A percentile compares a stretch with the other conserved stretches of the same genome.
Evolutionary conservation across 2,329 filamentous ascomycete genomes (phyloP).

Genomic region (Aspergillus sp.): DNA sequence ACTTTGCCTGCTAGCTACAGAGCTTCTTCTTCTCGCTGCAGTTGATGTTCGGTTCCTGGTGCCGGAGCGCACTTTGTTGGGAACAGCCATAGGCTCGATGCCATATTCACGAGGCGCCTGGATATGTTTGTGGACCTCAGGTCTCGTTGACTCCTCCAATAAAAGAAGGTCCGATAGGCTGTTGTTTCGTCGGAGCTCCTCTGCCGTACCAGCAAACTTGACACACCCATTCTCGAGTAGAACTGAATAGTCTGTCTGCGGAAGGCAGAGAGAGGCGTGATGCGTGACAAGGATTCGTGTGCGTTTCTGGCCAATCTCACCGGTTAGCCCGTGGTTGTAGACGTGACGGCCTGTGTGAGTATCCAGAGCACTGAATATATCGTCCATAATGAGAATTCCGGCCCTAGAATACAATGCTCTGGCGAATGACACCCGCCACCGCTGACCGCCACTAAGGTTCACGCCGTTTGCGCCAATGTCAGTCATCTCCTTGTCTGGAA

Average conservation of each 20-base stretch:
- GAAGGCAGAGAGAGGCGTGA: conserved; percentile 64
- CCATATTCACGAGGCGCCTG: not conserved
- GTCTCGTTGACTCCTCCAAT: not conserved
- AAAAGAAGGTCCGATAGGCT: conserved; percentile 38
- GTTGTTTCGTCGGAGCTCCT: conserved; percentile 46
- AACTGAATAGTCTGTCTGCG: conserved; percentile 66
- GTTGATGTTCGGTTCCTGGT: not conserved
- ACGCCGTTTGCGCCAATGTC: conserved; percentile 81
- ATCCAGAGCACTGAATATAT: conserved; percentile 76
- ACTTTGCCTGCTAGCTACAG: conserved; percentile 36
- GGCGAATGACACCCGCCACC: conserved; percentile 74
- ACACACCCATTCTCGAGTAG: conserved; percentile 64
- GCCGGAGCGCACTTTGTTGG: not conserved
- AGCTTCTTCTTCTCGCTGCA: conserved; percentile 22
- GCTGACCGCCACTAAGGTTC: conserved; percentile 75
- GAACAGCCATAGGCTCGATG: not conserved
- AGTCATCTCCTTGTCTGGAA: conserved; percentile 69
- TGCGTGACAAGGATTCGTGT: conserved; percentile 77
- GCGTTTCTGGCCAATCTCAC: conserved; percentile 60
- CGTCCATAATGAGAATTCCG: conserved; percentile 69
- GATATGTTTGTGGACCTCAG: not conserved
- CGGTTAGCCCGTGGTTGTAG: conserved; percentile 67
- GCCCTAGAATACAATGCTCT: conserved; percentile 73
- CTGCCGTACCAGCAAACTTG: conserved; percentile 57
- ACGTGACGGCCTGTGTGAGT: conserved; percentile 74